phyloP scores from a whole-genome alignment of 306 rosid species.

The Datisca glomerata region DNA sequence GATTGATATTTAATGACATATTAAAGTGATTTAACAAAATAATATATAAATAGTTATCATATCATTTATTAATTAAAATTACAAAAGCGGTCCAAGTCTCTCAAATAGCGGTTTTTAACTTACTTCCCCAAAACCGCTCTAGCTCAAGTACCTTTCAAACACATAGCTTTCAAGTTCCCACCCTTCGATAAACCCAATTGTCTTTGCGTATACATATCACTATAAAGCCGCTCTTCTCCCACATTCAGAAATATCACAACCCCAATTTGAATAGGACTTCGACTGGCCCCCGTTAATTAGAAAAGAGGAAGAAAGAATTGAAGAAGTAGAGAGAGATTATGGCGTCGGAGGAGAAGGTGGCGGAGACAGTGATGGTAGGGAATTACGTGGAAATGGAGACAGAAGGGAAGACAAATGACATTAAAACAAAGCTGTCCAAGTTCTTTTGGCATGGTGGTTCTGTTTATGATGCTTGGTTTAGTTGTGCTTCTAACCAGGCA shows the following conservation, averaged over 20 bases:
- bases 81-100: no score
- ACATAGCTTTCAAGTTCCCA: no score
- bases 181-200: no score
- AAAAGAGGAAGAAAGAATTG: not conserved
- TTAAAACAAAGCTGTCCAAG: constrained; percentile 46
- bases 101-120: no score
- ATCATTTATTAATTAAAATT: no score
- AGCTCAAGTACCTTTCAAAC: no score
- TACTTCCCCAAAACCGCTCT: no score
- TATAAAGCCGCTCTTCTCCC: not conserved
- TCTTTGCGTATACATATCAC: constrained; percentile 34
- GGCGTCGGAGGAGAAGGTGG: constrained; percentile 54
- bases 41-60: no score
- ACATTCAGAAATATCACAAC: not conserved
- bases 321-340: constrained; percentile 11
- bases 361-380: constrained; percentile 59
- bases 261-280: not conserved
- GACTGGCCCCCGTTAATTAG: no score
- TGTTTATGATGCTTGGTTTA: constrained; percentile 95
- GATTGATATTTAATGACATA: no score
- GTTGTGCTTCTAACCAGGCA: constrained; percentile 97
- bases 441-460: constrained; percentile 98
- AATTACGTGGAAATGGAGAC: constrained; percentile 89
- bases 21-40: no score
- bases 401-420: constrained; percentile 43